These are phyloP conservation scores for Rhizopus microsporus DNA, from an alignment of 371 early-diverging fungal genomes.

Conservation along the genomic window DNA sequence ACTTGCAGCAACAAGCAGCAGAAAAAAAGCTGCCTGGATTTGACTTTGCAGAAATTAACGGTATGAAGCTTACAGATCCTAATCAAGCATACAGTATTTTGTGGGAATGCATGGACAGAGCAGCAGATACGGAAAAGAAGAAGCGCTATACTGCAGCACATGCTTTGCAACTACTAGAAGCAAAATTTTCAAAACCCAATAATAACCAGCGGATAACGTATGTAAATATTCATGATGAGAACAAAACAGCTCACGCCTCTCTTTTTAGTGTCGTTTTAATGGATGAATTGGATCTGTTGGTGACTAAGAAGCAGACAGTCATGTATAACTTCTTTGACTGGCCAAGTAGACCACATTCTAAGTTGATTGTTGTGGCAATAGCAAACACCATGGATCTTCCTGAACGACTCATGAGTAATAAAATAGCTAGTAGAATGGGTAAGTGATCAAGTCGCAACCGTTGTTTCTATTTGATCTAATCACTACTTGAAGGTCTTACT, in stretches of 20 bases:
- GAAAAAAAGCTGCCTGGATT: conserved; percentile 69
- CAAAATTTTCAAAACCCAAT: conserved; percentile 60
- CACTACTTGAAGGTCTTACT: conserved; percentile 60
- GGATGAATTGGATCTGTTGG: conserved; percentile 97
- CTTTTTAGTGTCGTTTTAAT: conserved; percentile 82
- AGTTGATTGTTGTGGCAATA: conserved; percentile 91
- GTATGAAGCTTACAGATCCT: conserved; percentile 95
- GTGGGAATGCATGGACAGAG: conserved; percentile 71
- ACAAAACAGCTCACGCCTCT: conserved; percentile 1
- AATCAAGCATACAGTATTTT: conserved; percentile 81
- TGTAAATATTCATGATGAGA: conserved; percentile 5
- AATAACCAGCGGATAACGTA: conserved; percentile 46
- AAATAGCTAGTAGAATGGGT: conserved; percentile 93
- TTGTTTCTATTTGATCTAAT: conserved; percentile 1
- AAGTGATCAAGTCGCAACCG: conserved; percentile 15
- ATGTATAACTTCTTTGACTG: conserved; percentile 99
- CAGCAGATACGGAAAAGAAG: conserved; percentile 20
- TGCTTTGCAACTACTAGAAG: conserved; percentile 75
- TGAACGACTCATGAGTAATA: conserved; percentile 90
- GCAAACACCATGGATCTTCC: conserved; percentile 99
- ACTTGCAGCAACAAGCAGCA: conserved; percentile 71
- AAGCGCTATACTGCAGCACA: conserved; percentile 72
- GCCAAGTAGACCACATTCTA: conserved; percentile 84
- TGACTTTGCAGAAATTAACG: conserved; percentile 92
- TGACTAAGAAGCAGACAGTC: conserved; percentile 90